Evolutionary conservation across 148 eudicot genomes (phyloP).

Genomic region (Rhododendron mucronatum): DNA sequence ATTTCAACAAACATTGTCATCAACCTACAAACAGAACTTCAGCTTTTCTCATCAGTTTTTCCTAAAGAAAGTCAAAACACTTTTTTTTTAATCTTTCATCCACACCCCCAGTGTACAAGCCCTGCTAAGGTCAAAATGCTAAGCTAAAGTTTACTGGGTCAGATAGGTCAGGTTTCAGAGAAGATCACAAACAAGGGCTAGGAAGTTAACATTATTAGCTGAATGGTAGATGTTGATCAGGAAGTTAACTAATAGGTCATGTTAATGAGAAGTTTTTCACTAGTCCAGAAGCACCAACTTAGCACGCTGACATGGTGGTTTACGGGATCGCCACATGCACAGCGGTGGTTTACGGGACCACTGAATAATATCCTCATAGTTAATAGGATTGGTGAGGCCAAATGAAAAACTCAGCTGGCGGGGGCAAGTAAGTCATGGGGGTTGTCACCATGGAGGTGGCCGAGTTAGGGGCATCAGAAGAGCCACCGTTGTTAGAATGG

Average conservation of each 20-base stretch:
- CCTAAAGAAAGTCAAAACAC: neutral
- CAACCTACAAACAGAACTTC: constrained; percentile 10
- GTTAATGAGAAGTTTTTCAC: neutral
- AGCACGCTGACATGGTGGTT: neutral
- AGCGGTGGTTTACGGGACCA: neutral
- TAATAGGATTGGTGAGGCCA: constrained; percentile 82
- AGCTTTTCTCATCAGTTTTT: neutral
- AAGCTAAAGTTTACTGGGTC: constrained; percentile 25
- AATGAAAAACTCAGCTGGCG: constrained; percentile 59
- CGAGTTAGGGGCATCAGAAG: constrained; percentile 26
- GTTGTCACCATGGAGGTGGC: constrained; percentile 6
- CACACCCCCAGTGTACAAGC: neutral
- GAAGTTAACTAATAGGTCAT: neutral
- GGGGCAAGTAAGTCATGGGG: constrained; percentile 46
- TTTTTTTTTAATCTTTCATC: constrained; percentile 4
- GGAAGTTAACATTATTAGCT: constrained; percentile 14
- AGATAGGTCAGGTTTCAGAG: constrained; percentile 21
- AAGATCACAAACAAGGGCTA: neutral
- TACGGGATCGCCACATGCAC: neutral
- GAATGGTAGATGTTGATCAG: neutral
- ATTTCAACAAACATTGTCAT: neutral
- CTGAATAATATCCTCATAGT: constrained; percentile 3
- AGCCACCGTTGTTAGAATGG: constrained; percentile 19
- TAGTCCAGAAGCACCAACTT: neutral
- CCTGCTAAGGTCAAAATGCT: constrained; percentile 10